Evolutionary conservation across 371 early-diverging fungal genomes (phyloP), one percentile per base, ranked within the genome.

Genomic region (Funneliformis caledonium): DNA sequence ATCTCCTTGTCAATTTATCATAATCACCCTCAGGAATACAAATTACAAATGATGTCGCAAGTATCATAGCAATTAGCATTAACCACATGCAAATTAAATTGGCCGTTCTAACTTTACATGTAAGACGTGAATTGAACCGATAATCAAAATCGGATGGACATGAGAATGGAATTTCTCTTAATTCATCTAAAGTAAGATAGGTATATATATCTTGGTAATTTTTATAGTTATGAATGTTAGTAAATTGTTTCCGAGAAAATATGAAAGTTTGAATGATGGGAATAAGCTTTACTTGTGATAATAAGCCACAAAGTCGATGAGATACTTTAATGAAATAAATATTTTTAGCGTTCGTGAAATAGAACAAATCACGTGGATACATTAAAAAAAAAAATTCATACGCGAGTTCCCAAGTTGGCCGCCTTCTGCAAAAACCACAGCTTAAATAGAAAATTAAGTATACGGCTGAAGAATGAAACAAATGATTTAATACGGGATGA

Each of bases 51-150:
- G 4, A 19, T 19, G n/a, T 16, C 16, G 19, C 16, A 7, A 56
- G n/a, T 56, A 19, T 19, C 7, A 3, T 56, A 19, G n/a, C 5
- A 1, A 56, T 19, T 19, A 56, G 4, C 56, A 56, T 19, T 65
- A 37, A 12, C 72, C 72, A 72, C 72, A 72, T 72, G 14, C 43
- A 72, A 43, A 72, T 72, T 43, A 72, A 70, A 48, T 70, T 70
- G 14, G 72, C 42, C 19, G 33, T 43, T 8, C 72, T 16, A 72
- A 72, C 12, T 48, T 72, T 16, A 45, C 72, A 72, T 43, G 37
- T 7, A 14, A 26, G 9, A 47, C 45, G 33, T 42, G 48, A 14
- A 16, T 16, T 42, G 43, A 5, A 45, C 9, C n/a, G 19, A 19
- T 47, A 70, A 12, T 7, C 9, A 65, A n/a, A 65, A 48, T 42